Evolutionary conservation across 129 eudicot genomes (phyloP), one percentile per base, ranked within the genome.

Genomic region (Cynara cardunculus): DNA sequence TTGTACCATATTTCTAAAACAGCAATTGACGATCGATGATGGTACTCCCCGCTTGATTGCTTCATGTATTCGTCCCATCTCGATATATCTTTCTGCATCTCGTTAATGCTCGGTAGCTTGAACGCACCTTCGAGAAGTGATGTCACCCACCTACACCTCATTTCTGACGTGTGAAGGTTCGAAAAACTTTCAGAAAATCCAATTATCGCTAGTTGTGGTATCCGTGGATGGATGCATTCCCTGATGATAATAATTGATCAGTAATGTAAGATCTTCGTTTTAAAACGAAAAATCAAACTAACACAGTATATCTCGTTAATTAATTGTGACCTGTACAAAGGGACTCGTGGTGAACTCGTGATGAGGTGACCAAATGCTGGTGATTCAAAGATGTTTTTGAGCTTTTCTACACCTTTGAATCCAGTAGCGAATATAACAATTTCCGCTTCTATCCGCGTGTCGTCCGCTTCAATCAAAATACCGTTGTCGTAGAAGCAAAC

Each of bases 191-290:
- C 94, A 0, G 94, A 84, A 75, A 75, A 89, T 69, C 98, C 98
- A 26, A 93, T 82, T 7, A 89, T 76, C 0, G 96, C 98, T 14
- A 93, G 84, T 30, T 90, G 96, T 16, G 98, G 98, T 70, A 93
- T 86, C 9, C 87, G 71, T 7, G 96, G 89, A 75, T 90, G 93
- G 59, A 93, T 87, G 77, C 87, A 80, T 83, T 93, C 88, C 86
- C 97, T 92, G 78, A 8, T 27, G 26, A 41, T 9, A 74, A 79
- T 34, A 68, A 56, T 22, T 69, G 1, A 44, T 44, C 7, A 26
- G 21, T 5, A 30, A 4, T 16, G 7, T 31, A 62, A 18, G 46
- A 61, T 6, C 6, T 41, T 9, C 1, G 2, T 66, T 66, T 25
- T 11, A 11, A 25, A 22, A 24, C 5, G 2, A 66, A 66, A 10